A percentile compares a stretch with the other conserved stretches of the same genome.
Conservation (phyloP, 371 early-diverging fungal species). For the Lichtheimia ornata region DNA sequence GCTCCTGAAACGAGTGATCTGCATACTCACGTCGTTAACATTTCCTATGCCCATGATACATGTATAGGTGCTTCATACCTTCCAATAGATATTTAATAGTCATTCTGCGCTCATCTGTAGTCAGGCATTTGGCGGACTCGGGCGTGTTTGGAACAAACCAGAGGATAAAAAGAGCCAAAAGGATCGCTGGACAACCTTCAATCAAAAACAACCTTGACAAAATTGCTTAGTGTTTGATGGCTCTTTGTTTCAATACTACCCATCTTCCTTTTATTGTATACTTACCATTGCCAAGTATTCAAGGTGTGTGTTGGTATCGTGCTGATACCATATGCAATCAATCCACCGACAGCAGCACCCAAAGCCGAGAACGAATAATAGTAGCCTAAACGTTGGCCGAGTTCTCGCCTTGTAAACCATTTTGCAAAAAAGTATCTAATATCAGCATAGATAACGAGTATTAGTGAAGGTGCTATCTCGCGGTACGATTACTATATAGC, state of each 20-base stretch:
- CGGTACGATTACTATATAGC: too few species aligned
- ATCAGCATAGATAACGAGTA: neutral
- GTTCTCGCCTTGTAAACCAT: constrained; percentile 45
- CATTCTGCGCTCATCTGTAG: constrained; percentile 40
- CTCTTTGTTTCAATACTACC: neutral
- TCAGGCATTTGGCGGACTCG: constrained; percentile 55
- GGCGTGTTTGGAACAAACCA: constrained; percentile 59
- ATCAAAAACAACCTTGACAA: constrained; percentile 51
- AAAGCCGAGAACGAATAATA: constrained; percentile 40
- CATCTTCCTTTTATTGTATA: neutral
- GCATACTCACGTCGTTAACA: too few species aligned
- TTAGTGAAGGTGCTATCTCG: neutral
- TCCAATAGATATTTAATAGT: too few species aligned
- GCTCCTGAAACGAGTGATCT: too few species aligned
- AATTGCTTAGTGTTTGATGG: neutral
- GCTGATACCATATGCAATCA: constrained; percentile 36
- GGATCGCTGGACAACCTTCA: constrained; percentile 47
- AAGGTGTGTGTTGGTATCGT: constrained; percentile 26
- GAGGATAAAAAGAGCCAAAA: constrained; percentile 34
- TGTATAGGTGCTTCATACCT: too few species aligned
- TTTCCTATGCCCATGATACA: too few species aligned
- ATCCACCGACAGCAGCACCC: constrained; percentile 42
- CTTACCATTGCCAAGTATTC: constrained; percentile 42
- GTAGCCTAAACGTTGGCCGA: constrained; percentile 36
- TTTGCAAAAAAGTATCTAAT: constrained; percentile 30